Percentiles rank a stretch among this genome's conserved stretches.
Evolutionary conservation across 306 rosid species (phyloP).

Genomic region (Urtica urens): DNA sequence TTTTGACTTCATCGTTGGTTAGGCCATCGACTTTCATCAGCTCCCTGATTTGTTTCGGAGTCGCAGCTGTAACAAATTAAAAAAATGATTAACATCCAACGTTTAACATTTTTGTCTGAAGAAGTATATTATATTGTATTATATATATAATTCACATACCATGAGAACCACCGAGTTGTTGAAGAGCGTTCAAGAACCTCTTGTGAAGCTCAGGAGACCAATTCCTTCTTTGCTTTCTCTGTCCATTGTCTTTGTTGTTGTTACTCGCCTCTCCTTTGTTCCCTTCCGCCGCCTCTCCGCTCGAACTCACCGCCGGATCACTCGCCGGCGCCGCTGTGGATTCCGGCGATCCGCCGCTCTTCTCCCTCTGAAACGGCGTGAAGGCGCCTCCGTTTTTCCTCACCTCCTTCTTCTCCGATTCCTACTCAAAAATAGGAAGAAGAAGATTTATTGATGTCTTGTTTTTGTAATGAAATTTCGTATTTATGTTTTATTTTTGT

Average conservation of each 20-base stretch:
- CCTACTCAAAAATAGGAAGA: slow-evolving; percentile 25
- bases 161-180: slow-evolving; percentile 82
- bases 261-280: slow-evolving; percentile 33
- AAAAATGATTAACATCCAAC: neutral
- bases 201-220: slow-evolving; percentile 93
- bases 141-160: slow-evolving; percentile 21
- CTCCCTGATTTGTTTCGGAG: slow-evolving; percentile 89
- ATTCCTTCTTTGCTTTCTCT: slow-evolving; percentile 68
- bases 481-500: neutral
- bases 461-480: no score
- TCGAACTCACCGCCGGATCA: slow-evolving; percentile 56
- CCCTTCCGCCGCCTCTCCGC: slow-evolving; percentile 24
- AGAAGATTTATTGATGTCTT: slow-evolving; percentile 8
- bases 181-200: slow-evolving; percentile 70
- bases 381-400: slow-evolving; percentile 69
- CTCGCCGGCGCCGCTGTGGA: slow-evolving; percentile 20
- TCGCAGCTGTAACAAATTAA: slow-evolving; percentile 44
- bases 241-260: slow-evolving; percentile 42
- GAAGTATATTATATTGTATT: neutral
- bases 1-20: slow-evolving; percentile 93
- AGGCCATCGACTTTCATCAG: slow-evolving; percentile 89
- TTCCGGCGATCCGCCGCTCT: slow-evolving; percentile 18
- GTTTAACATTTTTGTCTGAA: neutral
- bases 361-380: slow-evolving; percentile 71
- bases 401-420: slow-evolving; percentile 48